Evolutionary conservation across 1,284 basidiomycete species (phyloP), one percentile per base, ranked within the genome.

Genomic region (Cerrena zonata): DNA sequence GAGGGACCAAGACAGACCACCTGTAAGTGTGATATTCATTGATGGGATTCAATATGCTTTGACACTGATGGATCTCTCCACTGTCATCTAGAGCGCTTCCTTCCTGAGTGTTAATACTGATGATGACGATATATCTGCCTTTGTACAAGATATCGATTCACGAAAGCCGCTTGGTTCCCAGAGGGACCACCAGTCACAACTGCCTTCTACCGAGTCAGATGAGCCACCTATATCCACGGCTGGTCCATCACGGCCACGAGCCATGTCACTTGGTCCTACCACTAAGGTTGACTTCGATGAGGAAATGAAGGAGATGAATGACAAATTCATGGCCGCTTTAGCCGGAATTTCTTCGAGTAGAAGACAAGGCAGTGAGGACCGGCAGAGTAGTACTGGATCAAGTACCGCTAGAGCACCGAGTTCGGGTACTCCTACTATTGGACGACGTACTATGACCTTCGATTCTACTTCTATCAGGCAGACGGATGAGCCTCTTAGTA

Each of bases 71-170:
- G n/a, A n/a, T n/a, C n/a, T n/a, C n/a, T n/a, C n/a, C n/a, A n/a
- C n/a, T 40, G 48, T n/a, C 19, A 45, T 52, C 21, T 56, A 71
- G 70, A 69, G 64, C 51, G 62, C 74, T 5, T 75, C 75, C 4
- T 78, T 72, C 60, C 61, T 77, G 50, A 74, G 72, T 52, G 65
- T 69, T 2, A 71, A 71, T 39, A 77, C 77, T 12, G 84, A 89
- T 53, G 84, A 88, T 58, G 86, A 87, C 58, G 86, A 89, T 46
- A 80, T 89, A 24, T 85, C 83, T 2, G 71, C 77, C 13, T 89
- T 89, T 59, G 81, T 89, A 36, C 80, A 84, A 59, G 82, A 86
- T 47, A 87, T 88, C 43, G 85, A 86, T 56, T 65, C 75, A 23
- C 72, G 82, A 18, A 82, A 80, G 58, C 86, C 85, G 1, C 69